phyloP scores from a whole-genome alignment of 257 asterid genomes.

The Solanum rostratum region DNA sequence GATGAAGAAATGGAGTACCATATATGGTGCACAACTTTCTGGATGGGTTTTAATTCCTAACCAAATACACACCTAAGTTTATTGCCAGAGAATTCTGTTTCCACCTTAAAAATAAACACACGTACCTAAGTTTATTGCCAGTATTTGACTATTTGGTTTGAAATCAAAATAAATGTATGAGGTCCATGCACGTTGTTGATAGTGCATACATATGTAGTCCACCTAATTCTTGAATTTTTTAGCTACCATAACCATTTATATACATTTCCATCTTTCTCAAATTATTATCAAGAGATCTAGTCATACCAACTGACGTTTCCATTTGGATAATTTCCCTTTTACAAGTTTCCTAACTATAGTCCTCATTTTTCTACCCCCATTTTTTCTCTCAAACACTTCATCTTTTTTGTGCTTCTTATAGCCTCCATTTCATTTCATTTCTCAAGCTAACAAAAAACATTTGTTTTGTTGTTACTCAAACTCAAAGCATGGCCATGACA shows the following conservation, averaged over 20 bases:
- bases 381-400: background rate
- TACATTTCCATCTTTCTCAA: background rate
- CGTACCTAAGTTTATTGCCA: slow-evolving; percentile 18
- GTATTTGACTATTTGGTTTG: slow-evolving; percentile 17
- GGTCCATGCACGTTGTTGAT: slow-evolving; percentile 38
- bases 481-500: slow-evolving; percentile 23
- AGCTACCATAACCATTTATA: slow-evolving; percentile 1
- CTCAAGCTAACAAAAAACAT: background rate
- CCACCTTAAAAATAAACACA: slow-evolving; percentile 12
- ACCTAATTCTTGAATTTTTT: slow-evolving; percentile 40
- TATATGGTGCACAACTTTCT: background rate
- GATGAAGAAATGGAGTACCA: background rate
- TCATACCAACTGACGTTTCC: slow-evolving; percentile 51
- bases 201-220: slow-evolving; percentile 28
- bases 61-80: slow-evolving; percentile 32
- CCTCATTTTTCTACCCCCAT: background rate
- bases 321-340: background rate
- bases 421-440: background rate
- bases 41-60: slow-evolving; percentile 3
- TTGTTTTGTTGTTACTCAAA: background rate
- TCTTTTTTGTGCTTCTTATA: background rate
- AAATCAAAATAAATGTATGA: slow-evolving; percentile 13
- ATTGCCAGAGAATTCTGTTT: slow-evolving; percentile 8
- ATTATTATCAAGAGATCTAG: background rate
- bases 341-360: slow-evolving; percentile 27